Evolutionary conservation across 257 asterid genomes (phyloP).

Genomic region (Solanum virginianum): DNA sequence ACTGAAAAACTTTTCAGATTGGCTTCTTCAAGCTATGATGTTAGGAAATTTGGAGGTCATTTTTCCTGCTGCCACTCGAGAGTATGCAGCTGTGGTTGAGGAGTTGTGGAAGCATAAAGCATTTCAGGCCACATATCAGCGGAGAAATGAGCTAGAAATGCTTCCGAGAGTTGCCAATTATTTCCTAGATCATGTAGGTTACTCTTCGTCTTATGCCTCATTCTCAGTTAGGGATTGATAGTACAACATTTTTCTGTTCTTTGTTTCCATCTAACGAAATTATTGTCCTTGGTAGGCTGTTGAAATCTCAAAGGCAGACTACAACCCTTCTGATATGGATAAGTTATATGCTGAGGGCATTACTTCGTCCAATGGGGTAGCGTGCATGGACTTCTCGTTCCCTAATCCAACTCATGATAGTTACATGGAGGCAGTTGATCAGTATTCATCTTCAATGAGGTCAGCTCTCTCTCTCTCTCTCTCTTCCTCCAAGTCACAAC

Average conservation of each 20-base stretch:
- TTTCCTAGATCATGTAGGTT: constrained; percentile 66
- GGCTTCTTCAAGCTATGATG: constrained; percentile 59
- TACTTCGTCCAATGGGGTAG: constrained; percentile 65
- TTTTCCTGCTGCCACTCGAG: constrained; percentile 87
- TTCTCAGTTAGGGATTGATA: not conserved
- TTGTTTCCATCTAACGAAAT: not conserved
- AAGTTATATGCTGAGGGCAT: constrained; percentile 77
- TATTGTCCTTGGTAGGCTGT: constrained; percentile 41
- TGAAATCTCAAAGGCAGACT: constrained; percentile 60
- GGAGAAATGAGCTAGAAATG: constrained; percentile 53
- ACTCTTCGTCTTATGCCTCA: not conserved
- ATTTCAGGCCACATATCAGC: constrained; percentile 66
- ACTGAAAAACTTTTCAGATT: constrained; percentile 51
- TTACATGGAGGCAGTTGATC: constrained; percentile 53
- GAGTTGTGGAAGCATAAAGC: constrained; percentile 61
- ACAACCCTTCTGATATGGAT: constrained; percentile 84
- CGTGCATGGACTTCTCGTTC: constrained; percentile 61
- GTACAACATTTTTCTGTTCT: not conserved
- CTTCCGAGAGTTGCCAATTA: constrained; percentile 73
- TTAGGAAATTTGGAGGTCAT: constrained; percentile 73
- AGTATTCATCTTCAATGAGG: constrained; percentile 38
- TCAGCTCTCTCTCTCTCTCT: constrained; percentile 1
- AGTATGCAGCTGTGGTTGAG: constrained; percentile 60
- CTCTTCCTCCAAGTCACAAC: not conserved
- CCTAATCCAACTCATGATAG: constrained; percentile 43